These are phyloP conservation scores for Talaromyces islandicus DNA, from an alignment of 2,329 filamentous ascomycete genomes.

Conservation along the genomic window DNA sequence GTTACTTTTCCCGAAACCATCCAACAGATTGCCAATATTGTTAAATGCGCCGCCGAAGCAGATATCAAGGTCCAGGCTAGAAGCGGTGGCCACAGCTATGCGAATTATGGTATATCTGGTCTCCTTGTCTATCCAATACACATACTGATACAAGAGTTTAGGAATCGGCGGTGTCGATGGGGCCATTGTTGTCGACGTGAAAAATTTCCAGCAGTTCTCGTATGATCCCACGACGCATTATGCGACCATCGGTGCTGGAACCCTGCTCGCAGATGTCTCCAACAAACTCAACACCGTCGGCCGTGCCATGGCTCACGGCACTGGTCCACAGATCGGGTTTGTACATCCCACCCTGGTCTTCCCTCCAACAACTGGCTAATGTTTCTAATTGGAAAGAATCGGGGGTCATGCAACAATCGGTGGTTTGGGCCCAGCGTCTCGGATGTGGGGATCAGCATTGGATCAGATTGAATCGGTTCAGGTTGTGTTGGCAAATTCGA, in stretches of 20 bases:
- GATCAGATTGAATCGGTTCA: conserved; percentile 46
- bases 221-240: conserved; percentile 24
- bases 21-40: conserved; percentile 39
- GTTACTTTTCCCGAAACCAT: conserved; percentile 28
- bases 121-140: neutral
- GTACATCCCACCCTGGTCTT: no score
- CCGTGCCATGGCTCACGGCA: conserved; percentile 34
- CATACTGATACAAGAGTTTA: conserved; percentile 3
- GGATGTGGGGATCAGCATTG: conserved; percentile 47
- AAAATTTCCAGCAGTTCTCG: conserved; percentile 19
- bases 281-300: conserved; percentile 23
- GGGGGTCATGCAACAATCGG: conserved; percentile 38
- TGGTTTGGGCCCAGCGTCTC: conserved; percentile 35
- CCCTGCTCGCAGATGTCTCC: conserved; percentile 27
- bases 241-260: conserved; percentile 32
- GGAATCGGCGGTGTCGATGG: conserved; percentile 29
- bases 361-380: no score
- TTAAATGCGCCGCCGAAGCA: conserved; percentile 40
- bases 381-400: conserved; percentile 5
- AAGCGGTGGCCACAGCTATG: conserved; percentile 51
- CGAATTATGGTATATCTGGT: conserved; percentile 38
- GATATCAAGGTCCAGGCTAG: conserved; percentile 46
- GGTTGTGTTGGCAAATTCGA: conserved; percentile 41
- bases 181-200: conserved; percentile 15
- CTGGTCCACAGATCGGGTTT: conserved; percentile 30